These are phyloP conservation scores for Bromus sterilis DNA, from an alignment of 176 grass and related monocot species.

Conservation along the genomic window DNA sequence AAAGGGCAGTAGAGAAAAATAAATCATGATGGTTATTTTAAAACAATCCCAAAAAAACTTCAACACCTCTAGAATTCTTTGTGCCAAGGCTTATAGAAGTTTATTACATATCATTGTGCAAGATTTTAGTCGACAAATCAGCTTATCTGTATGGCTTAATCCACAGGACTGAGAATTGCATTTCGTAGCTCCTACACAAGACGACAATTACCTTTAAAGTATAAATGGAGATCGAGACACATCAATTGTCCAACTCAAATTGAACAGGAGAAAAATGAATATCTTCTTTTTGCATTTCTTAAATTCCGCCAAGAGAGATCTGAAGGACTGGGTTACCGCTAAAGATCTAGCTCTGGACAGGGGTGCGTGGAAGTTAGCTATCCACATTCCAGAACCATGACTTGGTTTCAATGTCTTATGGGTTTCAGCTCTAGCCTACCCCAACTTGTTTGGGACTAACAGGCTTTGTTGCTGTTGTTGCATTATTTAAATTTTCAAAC, in stretches of 20 bases:
- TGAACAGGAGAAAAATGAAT: constrained; percentile 8
- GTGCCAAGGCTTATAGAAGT: background rate
- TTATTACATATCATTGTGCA: background rate
- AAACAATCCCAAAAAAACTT: background rate
- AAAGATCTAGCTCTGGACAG: too few species aligned
- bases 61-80: background rate
- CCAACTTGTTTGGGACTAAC: too few species aligned
- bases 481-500: background rate
- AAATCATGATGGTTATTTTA: background rate
- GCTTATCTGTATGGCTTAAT: background rate
- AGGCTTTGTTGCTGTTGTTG: too few species aligned
- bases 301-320: too few species aligned
- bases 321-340: too few species aligned
- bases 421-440: too few species aligned
- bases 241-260: background rate
- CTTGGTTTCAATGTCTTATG: too few species aligned
- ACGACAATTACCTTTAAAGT: background rate
- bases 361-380: too few species aligned
- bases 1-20: background rate
- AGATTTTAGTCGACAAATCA: background rate
- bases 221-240: background rate
- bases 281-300: background rate
- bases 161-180: background rate
- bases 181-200: background rate
- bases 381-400: too few species aligned